These are phyloP conservation scores for Aurantiochytrium sp. DNA, from an alignment of 108 stramenopile species.

Conservation along the genomic window DNA sequence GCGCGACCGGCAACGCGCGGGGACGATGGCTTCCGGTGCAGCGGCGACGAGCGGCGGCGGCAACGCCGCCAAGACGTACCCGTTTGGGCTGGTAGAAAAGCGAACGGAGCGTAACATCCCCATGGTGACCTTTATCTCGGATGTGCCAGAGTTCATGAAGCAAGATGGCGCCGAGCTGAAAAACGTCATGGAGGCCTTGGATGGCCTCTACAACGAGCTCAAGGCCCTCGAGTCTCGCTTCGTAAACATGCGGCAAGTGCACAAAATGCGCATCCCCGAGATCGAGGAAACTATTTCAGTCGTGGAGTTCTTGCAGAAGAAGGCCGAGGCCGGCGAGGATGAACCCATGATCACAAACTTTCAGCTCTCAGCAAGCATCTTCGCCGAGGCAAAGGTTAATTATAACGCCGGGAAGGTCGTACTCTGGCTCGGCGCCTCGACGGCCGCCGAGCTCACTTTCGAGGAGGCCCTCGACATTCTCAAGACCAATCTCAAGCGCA, in stretches of 20 bases:
- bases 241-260: background rate
- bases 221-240: background rate
- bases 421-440: background rate
- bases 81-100: background rate
- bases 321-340: background rate
- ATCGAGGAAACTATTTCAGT: background rate
- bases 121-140: background rate
- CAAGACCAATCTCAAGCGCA: background rate
- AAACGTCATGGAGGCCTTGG: constrained; percentile 3
- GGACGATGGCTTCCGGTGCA: background rate
- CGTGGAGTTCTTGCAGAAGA: background rate
- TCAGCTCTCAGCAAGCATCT: background rate
- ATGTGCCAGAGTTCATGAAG: constrained; percentile 3
- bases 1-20: background rate
- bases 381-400: constrained; percentile 1
- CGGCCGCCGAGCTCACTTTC: background rate
- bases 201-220: background rate
- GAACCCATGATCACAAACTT: background rate
- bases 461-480: background rate
- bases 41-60: background rate
- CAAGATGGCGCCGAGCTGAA: background rate
- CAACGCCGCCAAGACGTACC: background rate
- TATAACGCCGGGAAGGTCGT: constrained; percentile 1
- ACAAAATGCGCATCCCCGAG: background rate
- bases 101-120: background rate